phyloP scores from a whole-genome alignment of 2,329 filamentous ascomycete species.

The Grosmannia clavigera region DNA sequence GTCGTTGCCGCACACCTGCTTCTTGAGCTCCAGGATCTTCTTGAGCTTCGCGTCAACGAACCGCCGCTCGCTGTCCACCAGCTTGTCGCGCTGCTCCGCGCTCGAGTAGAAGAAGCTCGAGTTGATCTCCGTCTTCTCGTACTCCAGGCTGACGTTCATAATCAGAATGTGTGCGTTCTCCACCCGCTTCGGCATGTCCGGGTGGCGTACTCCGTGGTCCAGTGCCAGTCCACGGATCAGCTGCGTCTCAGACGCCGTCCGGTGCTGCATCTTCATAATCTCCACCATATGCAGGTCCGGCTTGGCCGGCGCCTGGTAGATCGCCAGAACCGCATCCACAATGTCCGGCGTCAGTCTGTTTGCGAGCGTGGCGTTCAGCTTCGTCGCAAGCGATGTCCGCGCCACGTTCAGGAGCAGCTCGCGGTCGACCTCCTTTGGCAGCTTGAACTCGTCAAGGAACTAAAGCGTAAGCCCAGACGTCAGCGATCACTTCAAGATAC shows the following conservation, averaged over 20 bases:
- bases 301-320: slow-evolving; percentile 80
- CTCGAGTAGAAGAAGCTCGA: slow-evolving; percentile 97
- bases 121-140: slow-evolving; percentile 99
- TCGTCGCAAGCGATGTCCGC: slow-evolving; percentile 86
- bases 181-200: slow-evolving; percentile 94
- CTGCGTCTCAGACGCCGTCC: slow-evolving; percentile 88
- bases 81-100: slow-evolving; percentile 92
- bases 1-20: slow-evolving; percentile 89
- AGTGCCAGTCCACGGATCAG: slow-evolving; percentile 86
- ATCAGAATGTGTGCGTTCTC: slow-evolving; percentile 94
- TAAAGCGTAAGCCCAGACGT: slow-evolving; percentile 20
- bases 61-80: slow-evolving; percentile 90
- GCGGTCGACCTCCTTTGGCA: slow-evolving; percentile 75
- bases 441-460: slow-evolving; percentile 93
- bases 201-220: slow-evolving; percentile 91
- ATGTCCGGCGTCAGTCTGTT: slow-evolving; percentile 88
- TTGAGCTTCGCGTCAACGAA: slow-evolving; percentile 94
- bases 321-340: slow-evolving; percentile 89
- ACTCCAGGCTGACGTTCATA: slow-evolving; percentile 92
- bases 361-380: slow-evolving; percentile 80
- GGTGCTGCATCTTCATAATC: slow-evolving; percentile 99
- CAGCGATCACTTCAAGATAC: not conserved
- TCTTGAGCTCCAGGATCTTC: slow-evolving; percentile 97
- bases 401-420: slow-evolving; percentile 90
- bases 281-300: slow-evolving; percentile 98